Percentiles rank a stretch among this genome's conserved stretches.
phyloP scores from a whole-genome alignment of 2,329 filamentous ascomycete genomes.

The Exophiala sp. region DNA sequence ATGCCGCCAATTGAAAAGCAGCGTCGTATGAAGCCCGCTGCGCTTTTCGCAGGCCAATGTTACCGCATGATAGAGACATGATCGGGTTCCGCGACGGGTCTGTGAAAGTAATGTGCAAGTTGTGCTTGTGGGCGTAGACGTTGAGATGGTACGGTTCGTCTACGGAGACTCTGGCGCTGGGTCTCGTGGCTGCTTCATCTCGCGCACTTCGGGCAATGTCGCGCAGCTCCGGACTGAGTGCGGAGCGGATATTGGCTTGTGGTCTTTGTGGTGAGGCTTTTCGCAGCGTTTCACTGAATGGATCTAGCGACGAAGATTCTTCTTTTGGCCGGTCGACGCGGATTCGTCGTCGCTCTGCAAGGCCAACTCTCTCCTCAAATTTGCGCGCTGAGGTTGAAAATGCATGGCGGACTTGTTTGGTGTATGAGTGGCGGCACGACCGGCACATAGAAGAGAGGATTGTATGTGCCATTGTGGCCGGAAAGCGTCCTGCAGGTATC shows the following conservation, averaged over 20 bases:
- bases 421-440: constrained; percentile 17
- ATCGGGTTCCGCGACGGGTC: constrained; percentile 76
- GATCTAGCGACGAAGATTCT: constrained; percentile 1
- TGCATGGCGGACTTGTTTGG: constrained; percentile 8
- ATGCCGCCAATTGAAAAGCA: constrained; percentile 82
- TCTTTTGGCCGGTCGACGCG: constrained; percentile 5
- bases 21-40: constrained; percentile 82
- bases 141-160: constrained; percentile 77
- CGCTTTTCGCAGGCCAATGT: constrained; percentile 86
- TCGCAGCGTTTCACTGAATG: constrained; percentile 7
- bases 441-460: constrained; percentile 23
- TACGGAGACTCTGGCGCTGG: constrained; percentile 6
- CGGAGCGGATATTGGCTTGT: not conserved
- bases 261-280: constrained; percentile 1
- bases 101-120: constrained; percentile 88
- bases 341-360: constrained; percentile 13
- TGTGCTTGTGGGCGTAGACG: constrained; percentile 84
- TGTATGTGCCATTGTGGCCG: constrained; percentile 17
- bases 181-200: constrained; percentile 15
- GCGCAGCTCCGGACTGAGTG: constrained; percentile 3
- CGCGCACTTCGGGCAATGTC: constrained; percentile 13
- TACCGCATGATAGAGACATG: constrained; percentile 75
- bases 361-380: not conserved
- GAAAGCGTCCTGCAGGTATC: not conserved
- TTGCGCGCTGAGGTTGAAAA: constrained; percentile 7